Base-by-base conservation (phyloP, 306 rosid species). In the Acacia acuminata region DNA sequence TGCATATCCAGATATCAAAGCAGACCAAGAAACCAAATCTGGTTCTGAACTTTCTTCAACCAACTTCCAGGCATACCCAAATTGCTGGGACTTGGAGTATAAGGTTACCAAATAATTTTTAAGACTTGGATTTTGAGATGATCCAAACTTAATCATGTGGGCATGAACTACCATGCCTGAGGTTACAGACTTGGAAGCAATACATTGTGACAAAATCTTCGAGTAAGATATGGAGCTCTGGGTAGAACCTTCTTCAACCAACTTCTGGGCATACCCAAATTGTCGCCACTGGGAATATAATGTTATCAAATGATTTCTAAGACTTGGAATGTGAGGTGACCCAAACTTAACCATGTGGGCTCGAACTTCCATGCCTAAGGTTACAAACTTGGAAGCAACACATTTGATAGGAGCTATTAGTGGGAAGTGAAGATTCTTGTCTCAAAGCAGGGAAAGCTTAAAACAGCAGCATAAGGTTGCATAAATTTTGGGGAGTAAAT, bases 1-100 rank as follows among this genome's bases (percentile, higher is more conserved):
- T 56, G 82, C 92, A 86, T 88, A 89, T n/a, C 96, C 93, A 77
- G 97, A 92, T 84, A 94, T 87, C 88, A 90, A 86, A 81, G 98
- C 93, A 85, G 90, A 91, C 97, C 94, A 91, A 84, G 94, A 85
- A 84, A 91, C 92, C 65, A 85, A 81, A 86, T 85, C 94, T 43
- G 87, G 91, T 80, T 89, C 93, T 19, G 90, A 2, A 89, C 91
- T 79, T 83, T 82, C 85, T 77, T 89, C 87, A 73, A 91, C 45
- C 92, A 93, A 81, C 79, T 91, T 89, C 71, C 89, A 87, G 73
- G 96, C 94, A 80, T 86, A 79, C 78, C 86, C 86, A 44, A 91
- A 92, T 76, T 58, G 66, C 60, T 79, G 82, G 75, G 82, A 79
- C 76, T 88, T 92, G 0, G 97, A 75, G 75, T 90, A 91, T 10